Percentiles rank a stretch among this genome's conserved stretches.
phyloP scores from a whole-genome alignment of 306 rosid species.

The Spatholobus suberectus region DNA sequence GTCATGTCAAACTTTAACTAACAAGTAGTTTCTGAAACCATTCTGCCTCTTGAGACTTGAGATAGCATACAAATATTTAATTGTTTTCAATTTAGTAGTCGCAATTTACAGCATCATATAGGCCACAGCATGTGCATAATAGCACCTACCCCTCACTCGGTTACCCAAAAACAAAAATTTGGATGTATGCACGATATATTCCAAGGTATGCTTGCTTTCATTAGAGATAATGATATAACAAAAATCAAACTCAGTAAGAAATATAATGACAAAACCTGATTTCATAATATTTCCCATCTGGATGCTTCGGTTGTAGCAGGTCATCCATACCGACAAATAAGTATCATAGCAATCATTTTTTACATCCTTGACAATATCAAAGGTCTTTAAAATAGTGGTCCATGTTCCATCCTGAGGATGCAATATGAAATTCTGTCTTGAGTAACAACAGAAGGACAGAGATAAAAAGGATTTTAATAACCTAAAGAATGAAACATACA shows the following conservation, averaged over 20 bases:
- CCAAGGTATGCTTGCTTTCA: neutral
- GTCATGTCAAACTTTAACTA: too few species aligned
- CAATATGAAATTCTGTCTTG: conserved; percentile 34
- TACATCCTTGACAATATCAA: conserved; percentile 72
- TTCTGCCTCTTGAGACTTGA: too few species aligned
- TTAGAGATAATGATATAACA: neutral
- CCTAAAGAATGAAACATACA: conserved; percentile 59
- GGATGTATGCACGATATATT: neutral
- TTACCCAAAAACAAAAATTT: neutral
- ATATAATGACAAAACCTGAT: conserved; percentile 64
- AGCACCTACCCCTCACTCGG: neutral
- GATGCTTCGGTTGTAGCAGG: conserved; percentile 53
- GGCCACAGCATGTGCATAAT: neutral
- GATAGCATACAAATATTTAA: too few species aligned
- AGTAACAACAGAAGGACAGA: conserved; percentile 34
- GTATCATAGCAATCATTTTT: conserved; percentile 68
- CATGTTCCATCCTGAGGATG: conserved; percentile 83
- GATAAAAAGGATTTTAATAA: conserved; percentile 19
- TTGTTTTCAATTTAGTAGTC: too few species aligned
- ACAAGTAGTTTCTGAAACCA: too few species aligned
- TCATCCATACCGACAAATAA: conserved; percentile 79
- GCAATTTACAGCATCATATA: neutral
- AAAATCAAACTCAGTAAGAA: neutral
- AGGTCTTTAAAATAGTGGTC: conserved; percentile 63
- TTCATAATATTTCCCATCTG: conserved; percentile 68